phyloP scores from a whole-genome alignment of 257 asterid genomes.

The Solanum piurae region DNA sequence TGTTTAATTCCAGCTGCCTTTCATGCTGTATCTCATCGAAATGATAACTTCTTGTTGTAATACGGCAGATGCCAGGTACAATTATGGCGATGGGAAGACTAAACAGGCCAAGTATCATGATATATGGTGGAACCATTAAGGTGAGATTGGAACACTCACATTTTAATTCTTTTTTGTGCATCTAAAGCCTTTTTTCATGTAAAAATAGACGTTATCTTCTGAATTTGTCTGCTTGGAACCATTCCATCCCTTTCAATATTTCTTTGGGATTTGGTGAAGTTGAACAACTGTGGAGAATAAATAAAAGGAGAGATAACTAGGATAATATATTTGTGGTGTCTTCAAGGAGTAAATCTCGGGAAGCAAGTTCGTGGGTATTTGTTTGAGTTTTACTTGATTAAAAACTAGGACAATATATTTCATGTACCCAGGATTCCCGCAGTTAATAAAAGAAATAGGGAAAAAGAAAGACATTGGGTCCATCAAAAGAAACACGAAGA shows the following conservation, averaged over 20 bases:
- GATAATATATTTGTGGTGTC: not conserved
- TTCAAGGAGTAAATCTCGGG: not conserved
- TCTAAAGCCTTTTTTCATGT: not conserved
- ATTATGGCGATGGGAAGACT: conserved; percentile 99
- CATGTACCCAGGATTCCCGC: not conserved
- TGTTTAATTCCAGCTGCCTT: not conserved
- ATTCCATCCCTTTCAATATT: not conserved
- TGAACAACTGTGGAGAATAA: not conserved
- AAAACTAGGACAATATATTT: not conserved
- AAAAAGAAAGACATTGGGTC: not conserved
- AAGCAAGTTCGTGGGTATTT: not conserved
- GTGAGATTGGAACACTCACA: conserved; percentile 27
- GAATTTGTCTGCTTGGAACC: not conserved
- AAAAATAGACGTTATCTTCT: not conserved
- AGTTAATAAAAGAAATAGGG: not conserved
- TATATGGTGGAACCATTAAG: conserved; percentile 97
- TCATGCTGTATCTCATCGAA: not conserved
- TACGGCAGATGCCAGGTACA: conserved; percentile 96
- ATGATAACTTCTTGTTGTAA: not conserved
- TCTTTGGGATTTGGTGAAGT: not conserved
- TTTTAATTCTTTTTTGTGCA: not conserved
- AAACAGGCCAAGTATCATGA: conserved; percentile 97
- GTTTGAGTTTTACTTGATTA: not conserved
- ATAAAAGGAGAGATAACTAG: not conserved
- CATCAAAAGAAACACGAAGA: not conserved